Evolutionary conservation across 441 rosid species (phyloP), one percentile per base, ranked within the genome.

Genomic region (Biscutella laevigata): DNA sequence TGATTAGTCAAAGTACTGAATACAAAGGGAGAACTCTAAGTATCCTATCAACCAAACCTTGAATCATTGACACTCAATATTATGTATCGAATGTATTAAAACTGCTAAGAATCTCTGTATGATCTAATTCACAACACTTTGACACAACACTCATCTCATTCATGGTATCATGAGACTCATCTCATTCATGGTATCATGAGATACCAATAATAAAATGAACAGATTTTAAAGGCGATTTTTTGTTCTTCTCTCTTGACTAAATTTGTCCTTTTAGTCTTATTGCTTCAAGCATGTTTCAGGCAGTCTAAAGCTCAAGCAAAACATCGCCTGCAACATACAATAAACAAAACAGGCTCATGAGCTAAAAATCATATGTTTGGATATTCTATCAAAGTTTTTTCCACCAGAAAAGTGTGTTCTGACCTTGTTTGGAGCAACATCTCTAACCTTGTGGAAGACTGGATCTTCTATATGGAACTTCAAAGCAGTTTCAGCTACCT

Each of bases 351-450:
- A 17, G 22, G 39, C 25, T 45, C 26, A 61, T 20, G 33, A 51
- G 28, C 24, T 28, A 53, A 2, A 30, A 1, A 42, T 3, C 15
- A 22, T 57, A 25, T 22, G 27, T 16, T 28, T 53, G 4, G 0
- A 16, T 30, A 3, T n/a, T 37, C 12, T 8, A 25, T 4, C 2
- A 15, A 22, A 24, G 8, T 6, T 47, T 41, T 28, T 41, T 74
- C 75, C 44, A 36, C 3, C 15, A 32, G 12, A 88, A 91, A 1
- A 54, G 15, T 20, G 2, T 17, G 11, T 25, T 12, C 26, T 45
- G 66, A 91, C 96, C 94, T 91, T 91, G 76, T 85, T 85, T 7
- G 96, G 98, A 60, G 98, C 98, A 56, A 91, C 98, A 61, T 91
- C 95, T 77, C 98, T 76, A 33, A 88, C 95, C 74, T 74, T 75